Evolutionary conservation across 768 basidiomycete genomes (phyloP), one percentile per base, ranked within the genome.

Genomic region (Gelatoporia subvermispora): DNA sequence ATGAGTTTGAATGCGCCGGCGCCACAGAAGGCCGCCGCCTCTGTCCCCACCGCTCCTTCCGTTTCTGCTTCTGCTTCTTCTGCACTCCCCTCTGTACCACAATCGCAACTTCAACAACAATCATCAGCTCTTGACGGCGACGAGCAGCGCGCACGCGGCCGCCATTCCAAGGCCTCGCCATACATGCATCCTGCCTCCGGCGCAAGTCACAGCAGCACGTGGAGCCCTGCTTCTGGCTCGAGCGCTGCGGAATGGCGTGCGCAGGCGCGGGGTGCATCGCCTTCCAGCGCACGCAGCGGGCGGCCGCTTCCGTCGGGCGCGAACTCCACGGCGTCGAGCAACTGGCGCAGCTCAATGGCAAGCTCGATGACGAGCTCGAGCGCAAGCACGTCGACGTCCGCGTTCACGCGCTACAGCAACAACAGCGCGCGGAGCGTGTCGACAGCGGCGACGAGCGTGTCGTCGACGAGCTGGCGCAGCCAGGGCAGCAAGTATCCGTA

Each of bases 361-460:
- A 31, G 28, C 28, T 79, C 79, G 49, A 80, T 75, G 74, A 13
- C 28, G 7, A 31, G 28, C 28, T 79, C 79, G 49, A 86, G 82
- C 60, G 82, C 84, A 10, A 52, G 59, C 38, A 61, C 56, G 50
- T 59, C 61, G 24, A 47, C 84, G 13, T 84, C 82, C 8, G 81
- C 82, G 28, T 91, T 90, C 59, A 90, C 89, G 20, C 72, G 84
- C 50, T 89, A 85, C 69, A 90, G 87, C 68, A 85, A 85, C 59
- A 61, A 62, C 40, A 78, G 86, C 63, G 59, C 74, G 48, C 74
- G 85, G 47, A 89, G 87, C 54, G 73, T 90, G 36, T 85, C 85
- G 18, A 91, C 90, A 4, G 79, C 79, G 48, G 89, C 88, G 38
- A 93, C 90, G 15, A 88, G 86, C 55, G 78, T 88, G 5, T 88